phyloP scores from a whole-genome alignment of 495 filamentous ascomycete species.

The Penicillium verhagenii region DNA sequence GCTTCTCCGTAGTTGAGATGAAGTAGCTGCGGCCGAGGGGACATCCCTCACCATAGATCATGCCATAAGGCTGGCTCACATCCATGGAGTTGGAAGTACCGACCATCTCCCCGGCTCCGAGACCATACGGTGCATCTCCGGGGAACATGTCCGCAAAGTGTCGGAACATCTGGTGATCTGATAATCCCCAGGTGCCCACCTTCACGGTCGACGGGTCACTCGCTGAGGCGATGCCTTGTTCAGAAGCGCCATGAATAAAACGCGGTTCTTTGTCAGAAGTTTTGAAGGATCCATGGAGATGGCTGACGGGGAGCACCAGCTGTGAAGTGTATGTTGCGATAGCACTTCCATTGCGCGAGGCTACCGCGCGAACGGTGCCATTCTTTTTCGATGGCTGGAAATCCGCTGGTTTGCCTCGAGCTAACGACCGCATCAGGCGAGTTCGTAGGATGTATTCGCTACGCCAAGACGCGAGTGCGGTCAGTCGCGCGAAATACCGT shows the following conservation, averaged over 20 bases:
- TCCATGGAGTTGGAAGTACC: slow-evolving; percentile 84
- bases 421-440: slow-evolving; percentile 75
- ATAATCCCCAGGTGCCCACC: slow-evolving; percentile 80
- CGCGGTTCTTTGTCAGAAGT: slow-evolving; percentile 67
- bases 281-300: slow-evolving; percentile 71
- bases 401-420: slow-evolving; percentile 69
- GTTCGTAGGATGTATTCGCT: slow-evolving; percentile 90
- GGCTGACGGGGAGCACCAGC: slow-evolving; percentile 68
- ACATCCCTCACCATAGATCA: slow-evolving; percentile 80
- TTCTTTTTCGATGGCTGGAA: slow-evolving; percentile 52
- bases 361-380: slow-evolving; percentile 45
- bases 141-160: slow-evolving; percentile 76
- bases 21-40: slow-evolving; percentile 78
- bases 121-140: slow-evolving; percentile 70
- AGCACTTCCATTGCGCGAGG: slow-evolving; percentile 54
- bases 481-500: slow-evolving; percentile 76
- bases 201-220: slow-evolving; percentile 76
- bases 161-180: slow-evolving; percentile 67
- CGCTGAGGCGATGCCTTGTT: slow-evolving; percentile 66
- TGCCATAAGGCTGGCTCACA: slow-evolving; percentile 78
- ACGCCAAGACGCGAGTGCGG: slow-evolving; percentile 79
- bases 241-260: slow-evolving; percentile 78
- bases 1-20: slow-evolving; percentile 68
- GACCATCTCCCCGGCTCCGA: slow-evolving; percentile 71
- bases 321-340: slow-evolving; percentile 80